phyloP scores from a whole-genome alignment of 306 rosid species.

The Styphnolobium japonicum region DNA sequence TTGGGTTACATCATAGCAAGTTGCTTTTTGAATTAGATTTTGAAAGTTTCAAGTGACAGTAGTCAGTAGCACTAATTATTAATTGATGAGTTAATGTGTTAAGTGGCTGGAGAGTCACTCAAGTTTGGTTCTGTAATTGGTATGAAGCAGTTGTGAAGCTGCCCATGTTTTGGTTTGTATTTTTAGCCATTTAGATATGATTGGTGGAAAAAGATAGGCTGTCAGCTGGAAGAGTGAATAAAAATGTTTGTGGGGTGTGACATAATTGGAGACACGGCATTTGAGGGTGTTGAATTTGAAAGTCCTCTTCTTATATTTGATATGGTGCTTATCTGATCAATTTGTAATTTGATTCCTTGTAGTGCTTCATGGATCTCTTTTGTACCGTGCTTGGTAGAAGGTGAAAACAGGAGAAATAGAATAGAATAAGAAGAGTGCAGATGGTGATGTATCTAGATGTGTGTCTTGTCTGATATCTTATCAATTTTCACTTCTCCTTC shows the following conservation, averaged over 20 bases:
- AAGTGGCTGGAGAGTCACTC: not conserved
- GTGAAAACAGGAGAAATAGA: not conserved
- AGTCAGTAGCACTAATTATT: not conserved
- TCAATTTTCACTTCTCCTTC: not conserved
- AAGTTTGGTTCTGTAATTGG: not conserved
- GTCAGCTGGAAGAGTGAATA: constrained; percentile 2
- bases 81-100: not conserved
- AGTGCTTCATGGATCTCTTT: not conserved
- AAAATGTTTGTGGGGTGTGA: not conserved
- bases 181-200: not conserved
- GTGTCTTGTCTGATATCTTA: not conserved
- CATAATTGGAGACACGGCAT: not conserved
- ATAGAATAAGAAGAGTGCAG: not conserved
- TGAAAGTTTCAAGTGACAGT: not conserved
- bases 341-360: not conserved
- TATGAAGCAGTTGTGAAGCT: not conserved
- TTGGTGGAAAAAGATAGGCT: not conserved
- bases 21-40: constrained; percentile 10
- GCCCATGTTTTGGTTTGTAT: constrained; percentile 10
- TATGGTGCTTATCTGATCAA: not conserved
- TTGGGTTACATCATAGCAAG: not conserved
- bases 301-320: not conserved
- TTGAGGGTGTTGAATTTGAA: not conserved
- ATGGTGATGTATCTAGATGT: not conserved
- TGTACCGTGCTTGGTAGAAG: not conserved